Conservation (phyloP, 768 basidiomycete genomes). For the Agrocybe praecox region DNA sequence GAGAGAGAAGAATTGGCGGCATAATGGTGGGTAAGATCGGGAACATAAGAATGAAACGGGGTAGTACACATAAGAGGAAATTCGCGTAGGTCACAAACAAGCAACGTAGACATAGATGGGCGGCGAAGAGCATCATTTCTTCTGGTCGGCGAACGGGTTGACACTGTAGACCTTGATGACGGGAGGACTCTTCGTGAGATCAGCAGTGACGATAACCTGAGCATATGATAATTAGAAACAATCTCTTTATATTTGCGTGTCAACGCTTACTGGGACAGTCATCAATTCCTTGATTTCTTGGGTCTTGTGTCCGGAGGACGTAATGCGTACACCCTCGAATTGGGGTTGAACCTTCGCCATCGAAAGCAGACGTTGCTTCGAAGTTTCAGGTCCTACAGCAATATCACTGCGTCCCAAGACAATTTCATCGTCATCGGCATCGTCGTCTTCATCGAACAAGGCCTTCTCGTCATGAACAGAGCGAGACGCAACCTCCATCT, state of each 20-base stretch:
- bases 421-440: conserved; percentile 81
- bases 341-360: conserved; percentile 73
- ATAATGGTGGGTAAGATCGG: conserved; percentile 12
- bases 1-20: conserved; percentile 15
- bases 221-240: conserved; percentile 10
- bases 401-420: conserved; percentile 64
- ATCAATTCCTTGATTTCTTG: conserved; percentile 94
- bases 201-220: conserved; percentile 93
- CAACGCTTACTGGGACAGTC: conserved; percentile 80
- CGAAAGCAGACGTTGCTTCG: conserved; percentile 78
- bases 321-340: conserved; percentile 83
- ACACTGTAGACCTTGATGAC: conserved; percentile 98
- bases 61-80: conserved; percentile 1
- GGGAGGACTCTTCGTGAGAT: conserved; percentile 93
- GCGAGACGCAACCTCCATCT: conserved; percentile 89
- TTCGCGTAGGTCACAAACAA: background rate
- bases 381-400: conserved; percentile 50
- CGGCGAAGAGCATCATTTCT: conserved; percentile 22
- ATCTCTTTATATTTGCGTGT: background rate
- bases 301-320: conserved; percentile 83
- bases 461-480: conserved; percentile 87
- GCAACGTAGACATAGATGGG: background rate
- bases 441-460: conserved; percentile 89
- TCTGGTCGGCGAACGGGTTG: conserved; percentile 80
- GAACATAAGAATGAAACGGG: conserved; percentile 2